Evolutionary conservation across 1,284 basidiomycete species (phyloP).

Genomic region (Boletus smithii): DNA sequence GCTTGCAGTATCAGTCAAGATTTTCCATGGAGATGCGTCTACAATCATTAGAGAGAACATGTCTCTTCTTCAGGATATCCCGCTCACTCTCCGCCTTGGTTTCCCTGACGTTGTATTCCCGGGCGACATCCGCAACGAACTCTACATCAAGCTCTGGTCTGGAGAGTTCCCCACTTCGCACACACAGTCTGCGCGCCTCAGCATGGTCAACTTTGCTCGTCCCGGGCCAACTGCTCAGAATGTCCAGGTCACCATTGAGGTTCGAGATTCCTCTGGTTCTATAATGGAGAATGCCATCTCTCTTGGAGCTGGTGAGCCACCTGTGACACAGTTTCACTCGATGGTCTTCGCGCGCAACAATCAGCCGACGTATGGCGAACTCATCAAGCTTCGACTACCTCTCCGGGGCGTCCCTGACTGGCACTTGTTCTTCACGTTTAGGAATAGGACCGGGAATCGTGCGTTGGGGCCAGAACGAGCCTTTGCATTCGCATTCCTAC

Average conservation of each 20-base stretch:
- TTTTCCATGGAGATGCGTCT: conserved; percentile 79
- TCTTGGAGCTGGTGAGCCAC: conserved; percentile 82
- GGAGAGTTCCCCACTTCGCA: conserved; percentile 72
- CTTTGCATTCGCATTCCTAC: conserved; percentile 92
- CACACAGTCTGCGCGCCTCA: conserved; percentile 49
- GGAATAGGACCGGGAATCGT: conserved; percentile 67
- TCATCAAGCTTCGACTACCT: conserved; percentile 85
- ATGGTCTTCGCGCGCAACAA: conserved; percentile 86
- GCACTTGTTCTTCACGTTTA: conserved; percentile 94
- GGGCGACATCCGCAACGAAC: conserved; percentile 87
- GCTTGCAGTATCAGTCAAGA: conserved; percentile 85
- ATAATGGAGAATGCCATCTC: conserved; percentile 74
- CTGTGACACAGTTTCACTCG: conserved; percentile 80
- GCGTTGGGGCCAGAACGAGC: conserved; percentile 60
- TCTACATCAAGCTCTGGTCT: conserved; percentile 93
- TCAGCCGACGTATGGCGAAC: conserved; percentile 88
- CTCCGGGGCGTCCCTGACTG: conserved; percentile 68
- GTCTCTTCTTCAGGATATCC: conserved; percentile 79
- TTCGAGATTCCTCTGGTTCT: conserved; percentile 76
- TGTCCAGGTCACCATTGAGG: conserved; percentile 88
- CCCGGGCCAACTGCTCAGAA: conserved; percentile 59
- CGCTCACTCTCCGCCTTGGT: conserved; percentile 85
- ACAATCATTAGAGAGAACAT: conserved; percentile 83
- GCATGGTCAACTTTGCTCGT: conserved; percentile 59
- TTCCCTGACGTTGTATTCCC: conserved; percentile 97